phyloP scores from a whole-genome alignment of 371 early-diverging fungal genomes.

The Mucor piriformis region DNA sequence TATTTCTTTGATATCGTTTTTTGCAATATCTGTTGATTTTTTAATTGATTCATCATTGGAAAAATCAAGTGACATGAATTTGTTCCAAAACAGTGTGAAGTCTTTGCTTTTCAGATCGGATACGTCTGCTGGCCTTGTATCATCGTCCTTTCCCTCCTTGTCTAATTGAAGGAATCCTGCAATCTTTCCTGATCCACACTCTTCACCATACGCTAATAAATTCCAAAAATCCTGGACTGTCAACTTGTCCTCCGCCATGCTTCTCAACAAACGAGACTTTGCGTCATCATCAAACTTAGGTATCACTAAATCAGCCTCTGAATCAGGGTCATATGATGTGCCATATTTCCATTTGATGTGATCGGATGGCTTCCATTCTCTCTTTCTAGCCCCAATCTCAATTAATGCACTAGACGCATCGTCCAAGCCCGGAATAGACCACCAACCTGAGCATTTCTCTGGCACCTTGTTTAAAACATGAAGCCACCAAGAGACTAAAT shows the following conservation, averaged over 20 bases:
- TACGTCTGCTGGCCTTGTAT: background rate
- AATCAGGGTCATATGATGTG: constrained; percentile 50
- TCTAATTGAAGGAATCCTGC: constrained; percentile 62
- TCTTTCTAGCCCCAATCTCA: constrained; percentile 34
- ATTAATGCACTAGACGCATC: constrained; percentile 38
- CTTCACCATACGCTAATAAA: constrained; percentile 71
- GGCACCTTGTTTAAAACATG: constrained; percentile 21
- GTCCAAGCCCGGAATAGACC: constrained; percentile 68
- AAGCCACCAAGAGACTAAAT: constrained; percentile 83
- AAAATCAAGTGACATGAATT: constrained; percentile 35
- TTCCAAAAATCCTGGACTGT: constrained; percentile 67
- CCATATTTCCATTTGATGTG: constrained; percentile 64
- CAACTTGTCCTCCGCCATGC: constrained; percentile 30
- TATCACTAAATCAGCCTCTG: constrained; percentile 54
- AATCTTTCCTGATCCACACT: constrained; percentile 74
- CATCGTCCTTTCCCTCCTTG: background rate
- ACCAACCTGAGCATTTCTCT: constrained; percentile 38
- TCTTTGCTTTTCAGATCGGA: background rate
- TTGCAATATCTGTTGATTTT: constrained; percentile 17
- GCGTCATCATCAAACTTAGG: constrained; percentile 85
- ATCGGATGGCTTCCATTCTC: constrained; percentile 13
- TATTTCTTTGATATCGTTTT: constrained; percentile 14
- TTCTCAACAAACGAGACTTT: constrained; percentile 60
- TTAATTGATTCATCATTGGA: constrained; percentile 6
- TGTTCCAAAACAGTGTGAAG: constrained; percentile 36